A percentile compares a stretch with the other conserved stretches of the same genome.
phyloP scores from a whole-genome alignment of 2,329 filamentous ascomycete genomes.

The Penicillium corylophilum region DNA sequence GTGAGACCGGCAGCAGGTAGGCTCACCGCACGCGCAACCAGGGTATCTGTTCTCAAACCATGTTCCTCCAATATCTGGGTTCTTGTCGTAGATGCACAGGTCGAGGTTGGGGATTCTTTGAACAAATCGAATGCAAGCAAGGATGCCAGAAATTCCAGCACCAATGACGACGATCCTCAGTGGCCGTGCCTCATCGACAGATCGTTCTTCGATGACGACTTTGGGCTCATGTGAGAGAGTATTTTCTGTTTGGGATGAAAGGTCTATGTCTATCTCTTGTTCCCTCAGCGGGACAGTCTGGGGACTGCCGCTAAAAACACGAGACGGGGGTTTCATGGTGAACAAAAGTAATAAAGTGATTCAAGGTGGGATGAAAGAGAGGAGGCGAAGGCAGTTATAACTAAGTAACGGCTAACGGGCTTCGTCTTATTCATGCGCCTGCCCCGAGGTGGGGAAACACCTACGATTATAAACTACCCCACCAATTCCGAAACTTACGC shows the following conservation, averaged over 20 bases:
- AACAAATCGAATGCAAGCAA: slow-evolving; percentile 38
- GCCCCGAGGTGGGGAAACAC: neutral
- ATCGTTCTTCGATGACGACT: slow-evolving; percentile 28
- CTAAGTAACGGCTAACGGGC: neutral
- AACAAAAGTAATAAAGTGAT: neutral
- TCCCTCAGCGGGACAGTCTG: neutral
- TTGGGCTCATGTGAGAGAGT: neutral
- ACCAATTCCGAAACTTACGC: neutral
- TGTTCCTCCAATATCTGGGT: slow-evolving; percentile 35
- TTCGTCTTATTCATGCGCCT: neutral
- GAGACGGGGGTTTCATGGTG: slow-evolving; percentile 6
- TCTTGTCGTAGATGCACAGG: slow-evolving; percentile 37
- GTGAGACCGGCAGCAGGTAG: neutral
- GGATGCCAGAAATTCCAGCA: slow-evolving; percentile 41
- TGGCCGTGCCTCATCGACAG: slow-evolving; percentile 34
- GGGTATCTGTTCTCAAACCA: slow-evolving; percentile 40
- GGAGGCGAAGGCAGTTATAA: neutral
- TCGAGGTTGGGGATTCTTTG: slow-evolving; percentile 40
- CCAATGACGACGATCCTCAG: slow-evolving; percentile 39
- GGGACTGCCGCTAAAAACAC: slow-evolving; percentile 5
- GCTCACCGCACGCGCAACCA: slow-evolving; percentile 36
- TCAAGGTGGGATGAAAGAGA: neutral
- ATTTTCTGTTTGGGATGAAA: neutral
- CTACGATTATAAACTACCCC: neutral
- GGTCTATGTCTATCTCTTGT: too few species aligned